Evolutionary conservation across 352 stramenopile species (phyloP), one percentile per base, ranked within the genome.

Genomic region (Lagenidium giganteum): DNA sequence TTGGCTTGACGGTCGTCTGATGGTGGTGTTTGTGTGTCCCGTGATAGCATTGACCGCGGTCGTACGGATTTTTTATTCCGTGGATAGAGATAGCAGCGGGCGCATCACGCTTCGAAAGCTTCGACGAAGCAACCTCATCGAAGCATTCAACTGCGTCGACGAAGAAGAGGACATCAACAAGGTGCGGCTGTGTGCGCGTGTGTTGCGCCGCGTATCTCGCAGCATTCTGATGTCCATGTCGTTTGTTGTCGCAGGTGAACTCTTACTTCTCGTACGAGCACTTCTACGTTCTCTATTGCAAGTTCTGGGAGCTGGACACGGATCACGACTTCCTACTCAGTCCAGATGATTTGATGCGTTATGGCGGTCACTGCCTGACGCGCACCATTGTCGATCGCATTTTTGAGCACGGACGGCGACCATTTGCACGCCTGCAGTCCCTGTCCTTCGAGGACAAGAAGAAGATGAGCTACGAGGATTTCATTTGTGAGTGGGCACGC

Each of bases 151-250:
- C 55, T 82, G 83, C 35, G 95, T 99, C 3, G 96, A 99, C 61
- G 93, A 98, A 70, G 96, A 99, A 63, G 95, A 99, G 72, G 96
- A 99, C 65, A 99, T 99, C 62, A 99, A 99, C 76, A 98, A 98
- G 76, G 96, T 98, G 35, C 24, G 46, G 42, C 20, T 14, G 12
- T 8, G n/a, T n/a, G n/a, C n/a, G n/a, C n/a, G n/a, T n/a, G 22
- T 25, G 22, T 3, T 17, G 1, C 14, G 5, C 20, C 21, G 5
- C 20, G 30, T 41, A 17, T 20, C 20, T 34, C 4, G 5, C 3
- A 26, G 30, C 5, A 29, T 47, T 36, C 5, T 30, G 9, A 22
- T 7, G 13, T 1, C 27, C 18, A 33, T 3, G 21, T 28, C 3
- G 13, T 20, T 33, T 35, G 21, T 20, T 23, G 12, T 17, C 32